Evolutionary conservation across 768 basidiomycete species (phyloP).

Genomic region (Termitomyces sp.): DNA sequence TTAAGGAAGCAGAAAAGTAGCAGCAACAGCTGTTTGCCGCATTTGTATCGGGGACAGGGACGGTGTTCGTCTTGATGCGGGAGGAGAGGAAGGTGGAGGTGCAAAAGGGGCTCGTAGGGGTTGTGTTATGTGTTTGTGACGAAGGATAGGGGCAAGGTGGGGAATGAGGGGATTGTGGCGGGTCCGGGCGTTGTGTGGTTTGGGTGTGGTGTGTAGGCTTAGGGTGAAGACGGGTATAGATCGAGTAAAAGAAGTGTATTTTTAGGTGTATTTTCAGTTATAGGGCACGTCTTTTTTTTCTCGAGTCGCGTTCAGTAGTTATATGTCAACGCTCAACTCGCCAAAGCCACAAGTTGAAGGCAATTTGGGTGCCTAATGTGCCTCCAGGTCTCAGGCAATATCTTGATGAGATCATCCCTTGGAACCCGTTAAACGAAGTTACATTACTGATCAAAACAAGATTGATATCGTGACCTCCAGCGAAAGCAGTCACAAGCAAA

Average conservation of each 20-base stretch:
- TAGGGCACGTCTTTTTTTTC: too few relatives aligned
- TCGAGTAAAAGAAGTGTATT: neutral
- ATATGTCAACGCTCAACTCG: too few relatives aligned
- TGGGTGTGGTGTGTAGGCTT: conserved; percentile 20
- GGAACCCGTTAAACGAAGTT: too few relatives aligned
- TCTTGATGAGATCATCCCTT: too few relatives aligned
- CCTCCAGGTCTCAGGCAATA: too few relatives aligned
- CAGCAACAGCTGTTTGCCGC: conserved; percentile 36
- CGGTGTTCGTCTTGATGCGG: conserved; percentile 35
- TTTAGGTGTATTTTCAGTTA: neutral
- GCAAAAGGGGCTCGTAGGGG: conserved; percentile 44
- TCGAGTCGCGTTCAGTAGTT: too few relatives aligned
- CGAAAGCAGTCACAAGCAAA: too few relatives aligned
- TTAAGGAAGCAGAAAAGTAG: conserved; percentile 11
- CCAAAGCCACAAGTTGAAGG: too few relatives aligned
- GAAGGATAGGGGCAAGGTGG: conserved; percentile 33
- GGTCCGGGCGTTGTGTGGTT: conserved; percentile 52
- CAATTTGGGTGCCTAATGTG: too few relatives aligned
- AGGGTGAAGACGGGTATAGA: too few relatives aligned
- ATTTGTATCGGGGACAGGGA: conserved; percentile 47
- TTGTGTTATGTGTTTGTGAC: conserved; percentile 52
- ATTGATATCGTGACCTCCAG: too few relatives aligned
- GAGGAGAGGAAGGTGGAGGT: conserved; percentile 32
- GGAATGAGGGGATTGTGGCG: conserved; percentile 51
- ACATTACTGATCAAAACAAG: too few relatives aligned